Evolutionary conservation across 345 rosid species (phyloP).

Genomic region (Eucalyptus lansdowneana): DNA sequence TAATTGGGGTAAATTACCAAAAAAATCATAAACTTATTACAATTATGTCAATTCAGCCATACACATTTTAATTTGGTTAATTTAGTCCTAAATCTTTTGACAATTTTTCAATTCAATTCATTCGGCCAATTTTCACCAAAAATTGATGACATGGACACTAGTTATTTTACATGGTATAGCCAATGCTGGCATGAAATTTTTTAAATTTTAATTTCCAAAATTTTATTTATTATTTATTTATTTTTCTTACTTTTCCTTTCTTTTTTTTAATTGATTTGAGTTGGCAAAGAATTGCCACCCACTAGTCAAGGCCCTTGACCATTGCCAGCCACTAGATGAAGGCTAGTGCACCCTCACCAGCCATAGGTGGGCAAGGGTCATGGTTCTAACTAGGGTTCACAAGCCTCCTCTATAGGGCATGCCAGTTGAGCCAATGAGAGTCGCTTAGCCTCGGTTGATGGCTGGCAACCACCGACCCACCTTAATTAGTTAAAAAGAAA

Average conservation of each 20-base stretch:
- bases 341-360: fast-evolving
- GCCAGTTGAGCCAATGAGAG: fast-evolving
- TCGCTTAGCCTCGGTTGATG: fast-evolving
- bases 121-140: fast-evolving
- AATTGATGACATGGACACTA: neutral
- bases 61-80: fast-evolving
- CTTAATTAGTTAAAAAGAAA: fast-evolving
- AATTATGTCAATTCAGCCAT: fast-evolving
- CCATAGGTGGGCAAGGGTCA: fast-evolving
- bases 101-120: fast-evolving
- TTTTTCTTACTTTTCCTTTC: fast-evolving
- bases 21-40: too few relatives aligned
- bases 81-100: fast-evolving
- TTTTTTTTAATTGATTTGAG: neutral
- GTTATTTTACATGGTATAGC: fast-evolving
- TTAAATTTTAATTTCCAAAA: fast-evolving
- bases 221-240: fast-evolving
- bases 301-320: fast-evolving
- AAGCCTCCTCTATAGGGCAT: fast-evolving
- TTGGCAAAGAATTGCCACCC: fast-evolving
- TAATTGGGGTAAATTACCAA: too few relatives aligned
- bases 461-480: fast-evolving
- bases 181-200: fast-evolving
- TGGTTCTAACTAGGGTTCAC: fast-evolving
- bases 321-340: fast-evolving